phyloP scores from a whole-genome alignment of 495 filamentous ascomycete species.

The Aspergillus incahuasiensis region DNA sequence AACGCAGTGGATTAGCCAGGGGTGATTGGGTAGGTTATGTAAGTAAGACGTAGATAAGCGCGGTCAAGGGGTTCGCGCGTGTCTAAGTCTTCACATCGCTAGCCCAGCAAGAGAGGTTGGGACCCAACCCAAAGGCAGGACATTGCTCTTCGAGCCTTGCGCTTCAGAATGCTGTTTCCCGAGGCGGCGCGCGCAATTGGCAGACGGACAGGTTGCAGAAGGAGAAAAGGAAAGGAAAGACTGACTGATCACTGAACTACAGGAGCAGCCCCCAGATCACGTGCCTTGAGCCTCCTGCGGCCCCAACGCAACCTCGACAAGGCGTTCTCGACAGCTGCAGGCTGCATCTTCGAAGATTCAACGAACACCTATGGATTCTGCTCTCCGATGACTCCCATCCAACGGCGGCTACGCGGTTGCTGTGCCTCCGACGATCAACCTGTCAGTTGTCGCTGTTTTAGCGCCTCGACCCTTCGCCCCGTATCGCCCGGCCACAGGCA shows the following conservation, averaged over 20 bases:
- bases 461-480: constrained; percentile 28
- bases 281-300: constrained; percentile 12
- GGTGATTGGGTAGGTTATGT: constrained; percentile 4
- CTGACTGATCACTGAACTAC: neutral
- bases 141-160: neutral
- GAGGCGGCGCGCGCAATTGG: neutral
- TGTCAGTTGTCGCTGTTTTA: constrained; percentile 31
- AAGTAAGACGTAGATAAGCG: neutral
- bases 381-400: constrained; percentile 14
- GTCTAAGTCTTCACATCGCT: neutral
- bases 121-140: neutral
- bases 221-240: neutral
- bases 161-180: neutral
- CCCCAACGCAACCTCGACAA: constrained; percentile 8
- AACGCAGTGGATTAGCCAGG: neutral
- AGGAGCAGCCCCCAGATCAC: constrained; percentile 7
- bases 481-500: constrained; percentile 19
- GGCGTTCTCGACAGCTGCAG: constrained; percentile 7
- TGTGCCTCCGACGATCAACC: constrained; percentile 13
- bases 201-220: neutral
- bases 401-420: constrained; percentile 32
- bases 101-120: neutral
- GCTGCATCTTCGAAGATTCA: constrained; percentile 7
- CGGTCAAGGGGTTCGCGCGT: neutral
- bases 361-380: constrained; percentile 6